Percentiles rank a stretch among this genome's conserved stretches.
Conservation (phyloP, 352 stramenopile genomes). For the Globisporangium yorkense region DNA sequence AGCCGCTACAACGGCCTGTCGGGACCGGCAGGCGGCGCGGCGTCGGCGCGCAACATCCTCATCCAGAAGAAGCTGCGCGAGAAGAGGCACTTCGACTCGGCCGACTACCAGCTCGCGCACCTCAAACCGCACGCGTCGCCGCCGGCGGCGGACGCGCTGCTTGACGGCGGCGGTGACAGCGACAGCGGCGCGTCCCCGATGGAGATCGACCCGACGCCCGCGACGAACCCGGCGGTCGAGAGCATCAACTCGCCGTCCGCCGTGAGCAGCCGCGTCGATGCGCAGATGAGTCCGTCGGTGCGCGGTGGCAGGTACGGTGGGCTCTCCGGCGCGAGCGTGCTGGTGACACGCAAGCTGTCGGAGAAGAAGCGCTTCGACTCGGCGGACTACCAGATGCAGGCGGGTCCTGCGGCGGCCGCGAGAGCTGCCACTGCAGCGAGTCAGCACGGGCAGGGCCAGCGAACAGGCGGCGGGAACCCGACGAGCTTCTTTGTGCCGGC, state of each 20-base stretch:
- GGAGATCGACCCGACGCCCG: constrained; percentile 22
- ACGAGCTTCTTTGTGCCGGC: constrained; percentile 4
- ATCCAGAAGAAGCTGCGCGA: constrained; percentile 69
- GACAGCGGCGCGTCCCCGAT: constrained; percentile 14
- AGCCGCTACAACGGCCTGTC: constrained; percentile 19
- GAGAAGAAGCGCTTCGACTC: constrained; percentile 36
- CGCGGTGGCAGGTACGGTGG: constrained; percentile 42
- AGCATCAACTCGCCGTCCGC: constrained; percentile 47
- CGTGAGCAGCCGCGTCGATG: constrained; percentile 17
- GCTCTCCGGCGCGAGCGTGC: constrained; percentile 25
- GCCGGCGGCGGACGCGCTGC: neutral
- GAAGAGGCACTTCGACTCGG: constrained; percentile 70
- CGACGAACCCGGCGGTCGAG: constrained; percentile 4
- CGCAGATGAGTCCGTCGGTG: constrained; percentile 53
- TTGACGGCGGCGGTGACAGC: neutral
- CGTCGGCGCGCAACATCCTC: constrained; percentile 55
- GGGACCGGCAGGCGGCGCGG: constrained; percentile 21
- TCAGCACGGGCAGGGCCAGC: neutral
- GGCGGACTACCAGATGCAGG: constrained; percentile 27
- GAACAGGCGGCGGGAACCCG: neutral
- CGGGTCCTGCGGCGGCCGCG: neutral
- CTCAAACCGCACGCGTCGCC: constrained; percentile 7
- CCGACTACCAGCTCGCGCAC: constrained; percentile 63
- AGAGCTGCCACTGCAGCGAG: neutral
- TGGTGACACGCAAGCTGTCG: constrained; percentile 27